A percentile compares a stretch with the other conserved stretches of the same genome.
These are phyloP conservation scores for Glycine latifolia DNA, from an alignment of 306 rosid species.

Conservation along the genomic window DNA sequence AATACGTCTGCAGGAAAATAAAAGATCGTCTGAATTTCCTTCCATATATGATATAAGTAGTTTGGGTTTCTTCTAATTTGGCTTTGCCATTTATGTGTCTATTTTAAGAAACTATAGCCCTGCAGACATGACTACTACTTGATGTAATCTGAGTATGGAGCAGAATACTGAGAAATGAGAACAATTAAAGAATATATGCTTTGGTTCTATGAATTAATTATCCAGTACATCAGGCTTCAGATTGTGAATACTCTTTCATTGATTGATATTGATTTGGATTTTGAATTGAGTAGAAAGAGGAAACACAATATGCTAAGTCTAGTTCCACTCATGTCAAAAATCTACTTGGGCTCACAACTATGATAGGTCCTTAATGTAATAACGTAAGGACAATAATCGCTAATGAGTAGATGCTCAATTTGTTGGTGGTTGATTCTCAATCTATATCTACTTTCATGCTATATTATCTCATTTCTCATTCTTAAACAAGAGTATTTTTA, in stretches of 20 bases:
- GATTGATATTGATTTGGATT: neutral
- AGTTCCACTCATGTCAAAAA: neutral
- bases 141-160: constrained; percentile 1
- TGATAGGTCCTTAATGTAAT: neutral
- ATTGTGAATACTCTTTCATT: neutral
- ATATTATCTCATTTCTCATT: neutral
- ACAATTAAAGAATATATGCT: neutral
- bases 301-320: neutral
- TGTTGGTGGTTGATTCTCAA: neutral
- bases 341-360: constrained; percentile 11
- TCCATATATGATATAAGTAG: neutral
- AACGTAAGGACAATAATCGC: neutral
- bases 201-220: neutral
- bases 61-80: neutral
- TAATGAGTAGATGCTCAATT: neutral
- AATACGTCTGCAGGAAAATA: neutral
- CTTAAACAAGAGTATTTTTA: no score
- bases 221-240: neutral
- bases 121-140: neutral
- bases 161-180: neutral
- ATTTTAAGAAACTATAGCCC: neutral
- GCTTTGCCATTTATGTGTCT: neutral
- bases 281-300: neutral
- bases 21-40: neutral
- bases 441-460: no score